A percentile compares a stretch with the other conserved stretches of the same genome.
phyloP scores from a whole-genome alignment of 169 alveolate genomes.

The Plasmodium yoelii region DNA sequence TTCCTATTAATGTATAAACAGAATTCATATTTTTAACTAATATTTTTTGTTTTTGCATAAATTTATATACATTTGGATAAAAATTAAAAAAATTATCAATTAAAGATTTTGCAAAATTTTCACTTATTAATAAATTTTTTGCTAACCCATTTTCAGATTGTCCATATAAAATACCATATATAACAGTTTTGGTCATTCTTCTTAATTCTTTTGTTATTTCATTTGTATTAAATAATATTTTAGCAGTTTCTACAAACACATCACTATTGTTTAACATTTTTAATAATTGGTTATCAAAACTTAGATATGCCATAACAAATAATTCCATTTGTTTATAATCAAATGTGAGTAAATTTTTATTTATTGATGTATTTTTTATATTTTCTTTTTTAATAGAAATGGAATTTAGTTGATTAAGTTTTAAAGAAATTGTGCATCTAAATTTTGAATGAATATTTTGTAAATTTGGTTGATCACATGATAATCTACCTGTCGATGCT shows the following conservation, averaged over 20 bases:
- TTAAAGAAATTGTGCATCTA: slow-evolving; percentile 60
- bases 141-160: slow-evolving; percentile 82
- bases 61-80: slow-evolving; percentile 76
- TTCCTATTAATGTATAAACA: slow-evolving; percentile 80
- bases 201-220: slow-evolving; percentile 80
- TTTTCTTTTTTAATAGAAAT: neutral
- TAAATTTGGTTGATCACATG: slow-evolving; percentile 80
- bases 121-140: slow-evolving; percentile 76
- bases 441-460: slow-evolving; percentile 80
- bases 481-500: slow-evolving; percentile 84
- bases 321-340: slow-evolving; percentile 84
- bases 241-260: slow-evolving; percentile 77
- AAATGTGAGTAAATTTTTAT: slow-evolving; percentile 68
- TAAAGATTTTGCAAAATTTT: slow-evolving; percentile 69
- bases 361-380: neutral
- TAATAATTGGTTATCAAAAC: slow-evolving; percentile 75
- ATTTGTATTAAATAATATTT: slow-evolving; percentile 70
- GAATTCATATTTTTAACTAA: slow-evolving; percentile 65
- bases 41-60: slow-evolving; percentile 76
- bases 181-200: slow-evolving; percentile 81
- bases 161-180: slow-evolving; percentile 83
- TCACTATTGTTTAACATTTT: slow-evolving; percentile 56
- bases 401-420: neutral
- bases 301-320: slow-evolving; percentile 81
- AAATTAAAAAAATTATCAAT: slow-evolving; percentile 76